Percentiles rank a stretch among this genome's conserved stretches.
Evolutionary conservation across 2,329 filamentous ascomycete genomes (phyloP).

Genomic region (Aspergillus piperis): DNA sequence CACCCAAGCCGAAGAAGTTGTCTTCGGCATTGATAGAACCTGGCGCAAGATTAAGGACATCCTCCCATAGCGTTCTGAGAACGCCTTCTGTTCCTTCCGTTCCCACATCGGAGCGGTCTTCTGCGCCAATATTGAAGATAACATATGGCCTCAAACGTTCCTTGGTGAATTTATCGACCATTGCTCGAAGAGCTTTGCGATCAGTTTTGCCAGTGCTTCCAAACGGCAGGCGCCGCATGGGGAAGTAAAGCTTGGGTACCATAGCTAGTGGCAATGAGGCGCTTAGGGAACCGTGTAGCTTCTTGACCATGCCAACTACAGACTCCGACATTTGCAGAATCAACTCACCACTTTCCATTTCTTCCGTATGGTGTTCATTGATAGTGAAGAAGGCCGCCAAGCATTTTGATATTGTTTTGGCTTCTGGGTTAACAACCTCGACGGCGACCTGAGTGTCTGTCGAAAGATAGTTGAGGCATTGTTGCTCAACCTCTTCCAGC

Average conservation of each 20-base stretch:
- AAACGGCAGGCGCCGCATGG: constrained; percentile 43
- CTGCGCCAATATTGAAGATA: constrained; percentile 22
- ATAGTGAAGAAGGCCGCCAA: constrained; percentile 40
- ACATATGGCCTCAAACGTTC: constrained; percentile 35
- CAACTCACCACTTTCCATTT: constrained; percentile 5
- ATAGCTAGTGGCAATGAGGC: constrained; percentile 44
- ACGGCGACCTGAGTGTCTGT: constrained; percentile 44
- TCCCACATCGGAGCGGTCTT: constrained; percentile 28
- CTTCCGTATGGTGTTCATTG: constrained; percentile 8
- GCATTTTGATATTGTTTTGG: constrained; percentile 32
- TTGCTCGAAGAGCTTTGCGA: constrained; percentile 39
- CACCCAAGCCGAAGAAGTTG: constrained; percentile 50
- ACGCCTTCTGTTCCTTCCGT: constrained; percentile 30
- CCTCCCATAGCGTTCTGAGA: constrained; percentile 42
- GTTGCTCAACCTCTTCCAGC: constrained; percentile 49
- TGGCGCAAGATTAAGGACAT: constrained; percentile 39
- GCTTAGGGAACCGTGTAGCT: constrained; percentile 28
- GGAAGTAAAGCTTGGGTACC: constrained; percentile 48
- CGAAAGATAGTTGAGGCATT: constrained; percentile 40
- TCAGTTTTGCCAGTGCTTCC: constrained; percentile 48
- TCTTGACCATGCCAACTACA: constrained; percentile 26
- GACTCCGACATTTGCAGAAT: constrained; percentile 30
- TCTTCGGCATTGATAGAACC: constrained; percentile 46
- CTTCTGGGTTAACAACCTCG: constrained; percentile 42
- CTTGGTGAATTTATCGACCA: constrained; percentile 39